phyloP scores from a whole-genome alignment of 176 grass and related monocot genomes.

The Poa annua region DNA sequence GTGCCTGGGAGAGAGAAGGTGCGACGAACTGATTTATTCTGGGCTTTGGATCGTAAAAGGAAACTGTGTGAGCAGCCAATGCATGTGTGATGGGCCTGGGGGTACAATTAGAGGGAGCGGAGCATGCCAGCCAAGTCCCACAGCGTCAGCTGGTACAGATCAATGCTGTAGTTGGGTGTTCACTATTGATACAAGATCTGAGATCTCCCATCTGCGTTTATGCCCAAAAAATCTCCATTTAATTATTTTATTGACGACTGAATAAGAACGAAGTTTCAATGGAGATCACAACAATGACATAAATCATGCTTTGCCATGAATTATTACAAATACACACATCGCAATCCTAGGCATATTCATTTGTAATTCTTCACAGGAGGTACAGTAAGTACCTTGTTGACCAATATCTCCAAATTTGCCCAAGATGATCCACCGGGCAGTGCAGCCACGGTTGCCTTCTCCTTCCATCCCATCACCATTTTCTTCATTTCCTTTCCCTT shows the following conservation, averaged over 20 bases:
- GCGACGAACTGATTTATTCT: too few species aligned
- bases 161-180: background rate
- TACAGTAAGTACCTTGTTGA: background rate
- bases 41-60: too few species aligned
- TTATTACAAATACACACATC: background rate
- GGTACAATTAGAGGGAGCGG: too few species aligned
- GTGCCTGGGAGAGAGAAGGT: too few species aligned
- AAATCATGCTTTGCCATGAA: background rate
- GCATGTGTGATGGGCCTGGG: too few species aligned
- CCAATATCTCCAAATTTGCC: background rate
- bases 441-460: background rate
- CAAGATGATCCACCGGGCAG: constrained; percentile 12
- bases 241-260: too few species aligned
- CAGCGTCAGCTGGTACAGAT: too few species aligned
- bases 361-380: too few species aligned
- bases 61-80: too few species aligned
- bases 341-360: background rate
- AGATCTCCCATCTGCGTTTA: background rate
- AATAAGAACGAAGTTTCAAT: background rate
- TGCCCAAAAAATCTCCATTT: too few species aligned
- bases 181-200: background rate
- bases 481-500: constrained; percentile 13
- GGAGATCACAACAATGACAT: background rate
- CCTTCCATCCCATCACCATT: constrained; percentile 14
- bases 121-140: too few species aligned